Conservation (phyloP, 345 rosid species). For the Sapria himalayana region DNA sequence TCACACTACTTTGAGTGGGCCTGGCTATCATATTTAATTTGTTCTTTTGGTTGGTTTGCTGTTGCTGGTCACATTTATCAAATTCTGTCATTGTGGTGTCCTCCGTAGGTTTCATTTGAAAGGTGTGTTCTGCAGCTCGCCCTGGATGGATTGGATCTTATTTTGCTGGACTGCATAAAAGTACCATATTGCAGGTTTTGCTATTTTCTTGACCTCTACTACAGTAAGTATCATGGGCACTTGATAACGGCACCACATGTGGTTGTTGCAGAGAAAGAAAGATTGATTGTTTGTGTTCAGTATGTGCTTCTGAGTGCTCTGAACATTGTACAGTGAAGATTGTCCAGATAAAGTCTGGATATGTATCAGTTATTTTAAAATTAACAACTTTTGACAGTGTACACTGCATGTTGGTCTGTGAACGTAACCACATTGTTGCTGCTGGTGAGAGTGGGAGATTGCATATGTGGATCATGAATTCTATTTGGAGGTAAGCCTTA, state of each 20-base stretch:
- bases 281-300: constrained; percentile 48
- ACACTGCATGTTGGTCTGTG: constrained; percentile 39
- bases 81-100: constrained; percentile 1
- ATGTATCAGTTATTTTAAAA: constrained; percentile 43
- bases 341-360: constrained; percentile 42
- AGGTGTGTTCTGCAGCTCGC: constrained; percentile 35
- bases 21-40: constrained; percentile 2
- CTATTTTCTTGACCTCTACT: too few species aligned
- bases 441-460: constrained; percentile 52
- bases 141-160: constrained; percentile 48
- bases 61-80: constrained; percentile 1
- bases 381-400: constrained; percentile 30
- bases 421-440: constrained; percentile 41
- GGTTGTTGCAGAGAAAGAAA: constrained; percentile 49
- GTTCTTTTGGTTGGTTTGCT: constrained; percentile 2
- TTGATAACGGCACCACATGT: too few species aligned
- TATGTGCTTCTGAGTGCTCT: constrained; percentile 33
- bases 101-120: constrained; percentile 35
- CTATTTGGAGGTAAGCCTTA: constrained; percentile 49
- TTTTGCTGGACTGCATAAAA: constrained; percentile 38
- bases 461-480: constrained; percentile 62
- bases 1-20: neutral
- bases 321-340: constrained; percentile 39
- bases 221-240: too few species aligned
- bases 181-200: constrained; percentile 83